Evolutionary conservation across 2,329 filamentous ascomycete species (phyloP), one percentile per base, ranked within the genome.

Genomic region (Penicillium sclerotiorum): DNA sequence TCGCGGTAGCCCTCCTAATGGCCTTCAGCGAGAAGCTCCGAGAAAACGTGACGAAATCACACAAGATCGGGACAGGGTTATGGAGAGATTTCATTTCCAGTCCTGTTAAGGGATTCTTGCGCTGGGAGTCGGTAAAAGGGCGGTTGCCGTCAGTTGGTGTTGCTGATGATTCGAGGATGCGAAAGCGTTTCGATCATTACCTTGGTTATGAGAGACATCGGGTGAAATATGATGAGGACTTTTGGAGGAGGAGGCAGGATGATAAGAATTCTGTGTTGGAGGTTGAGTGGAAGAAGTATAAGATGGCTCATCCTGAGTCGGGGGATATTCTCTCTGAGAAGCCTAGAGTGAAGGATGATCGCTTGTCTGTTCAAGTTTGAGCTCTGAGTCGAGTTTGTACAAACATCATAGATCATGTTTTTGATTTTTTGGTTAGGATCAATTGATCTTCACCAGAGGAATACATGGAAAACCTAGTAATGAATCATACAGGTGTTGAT

Each of bases 1-100:
- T 85, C 33, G 57, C 71, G 1, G 56, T 73, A 0, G 78, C 81
- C 1, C 74, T 86, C 2, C 58, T 84, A 0, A 70, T 78, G 1
- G 83, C 83, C 0, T 86, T 83, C 67, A 85, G 61, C 44, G 59
- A 66, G 28, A 59, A 49, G 1, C 58, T 68, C 2, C 65, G 64
- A 23, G 61, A 65, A 33, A 49, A 41, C 17, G 57, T 63, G 8
- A 52, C 55, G 7, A 65, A 60, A 35, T 39, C 52, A 1, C 54
- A 60, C n/a, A 63, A 62, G 17, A 61, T 69, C 13, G 8, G 54
- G 11, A 12, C 35, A 1, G 63, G 64, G 0, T 41, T 68, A 4
- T 13, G 53, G 8, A 55, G 49, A 25, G 66, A 69, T 3, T 59
- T 62, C 4, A 9, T 68, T 8, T 32, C 63, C 3, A 20, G 43